Base-by-base conservation (phyloP, 129 eudicot genomes). In the Chrysanthemum seticuspe region DNA sequence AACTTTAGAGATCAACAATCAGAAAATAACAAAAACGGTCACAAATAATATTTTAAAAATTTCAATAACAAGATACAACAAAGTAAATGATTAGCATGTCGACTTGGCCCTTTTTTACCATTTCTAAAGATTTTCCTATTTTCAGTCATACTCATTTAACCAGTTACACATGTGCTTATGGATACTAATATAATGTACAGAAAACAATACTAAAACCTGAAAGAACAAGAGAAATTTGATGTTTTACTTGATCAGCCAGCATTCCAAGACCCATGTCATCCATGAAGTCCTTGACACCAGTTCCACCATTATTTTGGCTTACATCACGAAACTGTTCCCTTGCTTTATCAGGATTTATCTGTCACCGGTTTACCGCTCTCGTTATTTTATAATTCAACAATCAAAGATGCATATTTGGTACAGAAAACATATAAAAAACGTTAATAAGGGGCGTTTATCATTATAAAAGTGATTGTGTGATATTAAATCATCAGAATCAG, bases 191-290 rank as follows among this genome's bases (percentile, higher is more conserved):
- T 8, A 62, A 62, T 15, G 6, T 9, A 6, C 29, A 12, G 21
- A 23, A 31, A 70, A 31, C 63, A 69, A 52, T 10, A 31, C 36
- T 5, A 31, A 31, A 70, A 54, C 47, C 23, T 0, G 45, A 44
- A 23, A 36, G n/a, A 29, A 3, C 1, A 60, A 23, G 13, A 13
- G n/a, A 6, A 8, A 2, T 3, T 13, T 44, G 9, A 48, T 23
- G 9, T 2, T 27, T 74, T 70, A 91, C 97, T 92, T 91, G 97
- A 48, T 91, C 97, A 50, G 85, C 92, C 18, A 91, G 55, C 85
- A 86, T 76, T 56, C 97, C 97, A 55, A 91, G 84, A 40, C 97
- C 97, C 97, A 91, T 88, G 69, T 96, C 95, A 74, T 91, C 97
- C 97, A 91, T 91, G 79, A 91, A 84, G 70, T 91, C 95, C 78